These are phyloP conservation scores for Discostella stelligera DNA, from an alignment of 352 stramenopile genomes.

Conservation along the genomic window DNA sequence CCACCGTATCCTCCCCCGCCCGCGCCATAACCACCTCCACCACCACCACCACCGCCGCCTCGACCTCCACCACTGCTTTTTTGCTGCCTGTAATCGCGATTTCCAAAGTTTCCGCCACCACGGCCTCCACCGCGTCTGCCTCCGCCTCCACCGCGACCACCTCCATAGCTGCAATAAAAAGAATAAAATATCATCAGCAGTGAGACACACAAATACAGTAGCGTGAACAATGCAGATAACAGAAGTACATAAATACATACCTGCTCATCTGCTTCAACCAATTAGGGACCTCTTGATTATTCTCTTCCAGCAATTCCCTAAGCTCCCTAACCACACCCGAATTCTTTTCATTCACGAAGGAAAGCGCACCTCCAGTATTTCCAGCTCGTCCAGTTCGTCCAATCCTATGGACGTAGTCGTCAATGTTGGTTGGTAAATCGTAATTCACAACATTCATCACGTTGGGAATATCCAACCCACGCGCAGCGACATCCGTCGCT, in stretches of 20 bases:
- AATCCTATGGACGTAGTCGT: slow-evolving; percentile 97
- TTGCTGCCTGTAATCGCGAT: slow-evolving; percentile 51
- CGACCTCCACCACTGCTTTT: slow-evolving; percentile 34
- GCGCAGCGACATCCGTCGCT: slow-evolving; percentile 96
- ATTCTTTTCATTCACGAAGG: slow-evolving; percentile 99
- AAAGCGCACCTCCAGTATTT: slow-evolving; percentile 88
- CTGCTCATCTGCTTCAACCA: slow-evolving; percentile 94
- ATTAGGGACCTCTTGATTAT: slow-evolving; percentile 91
- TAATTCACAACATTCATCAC: slow-evolving; percentile 97
- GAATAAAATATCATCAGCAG: not conserved
- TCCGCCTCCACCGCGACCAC: slow-evolving; percentile 48
- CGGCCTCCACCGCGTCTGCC: slow-evolving; percentile 24
- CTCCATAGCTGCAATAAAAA: slow-evolving; percentile 32
- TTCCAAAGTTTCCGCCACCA: slow-evolving; percentile 41
- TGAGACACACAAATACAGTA: not conserved
- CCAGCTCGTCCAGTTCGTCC: slow-evolving; percentile 97
- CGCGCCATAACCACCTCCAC: slow-evolving; percentile 31
- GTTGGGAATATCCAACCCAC: slow-evolving; percentile 98
- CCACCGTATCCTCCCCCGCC: slow-evolving; percentile 41
- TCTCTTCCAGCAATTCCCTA: slow-evolving; percentile 94
- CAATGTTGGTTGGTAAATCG: slow-evolving; percentile 93
- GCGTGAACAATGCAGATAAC: not conserved
- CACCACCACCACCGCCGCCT: slow-evolving; percentile 26
- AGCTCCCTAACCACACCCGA: slow-evolving; percentile 95
- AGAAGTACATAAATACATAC: slow-evolving; percentile 47